phyloP scores from a whole-genome alignment of 2,329 filamentous ascomycete species.

The Fusarium sp. region DNA sequence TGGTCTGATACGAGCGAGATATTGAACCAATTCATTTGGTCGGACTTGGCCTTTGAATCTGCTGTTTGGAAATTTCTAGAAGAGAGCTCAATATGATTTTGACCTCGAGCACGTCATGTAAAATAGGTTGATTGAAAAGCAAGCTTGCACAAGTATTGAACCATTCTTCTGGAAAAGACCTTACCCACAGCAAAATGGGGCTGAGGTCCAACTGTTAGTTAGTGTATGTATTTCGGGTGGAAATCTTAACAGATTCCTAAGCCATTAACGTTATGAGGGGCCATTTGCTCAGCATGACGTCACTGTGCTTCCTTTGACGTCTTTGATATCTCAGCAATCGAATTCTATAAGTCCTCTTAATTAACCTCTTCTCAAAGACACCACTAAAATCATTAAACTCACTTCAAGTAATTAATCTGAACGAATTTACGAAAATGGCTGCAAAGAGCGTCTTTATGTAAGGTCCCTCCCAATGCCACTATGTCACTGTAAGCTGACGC shows the following conservation, averaged over 20 bases:
- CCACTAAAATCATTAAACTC: rapidly evolving
- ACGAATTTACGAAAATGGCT: background rate
- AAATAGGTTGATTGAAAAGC: too few species aligned
- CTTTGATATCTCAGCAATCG: background rate
- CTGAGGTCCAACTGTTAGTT: background rate
- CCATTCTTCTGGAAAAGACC: background rate
- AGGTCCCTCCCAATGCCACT: rapidly evolving
- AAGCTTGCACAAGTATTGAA: background rate
- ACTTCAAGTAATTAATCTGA: rapidly evolving
- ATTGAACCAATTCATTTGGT: conserved; percentile 1
- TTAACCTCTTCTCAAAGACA: rapidly evolving
- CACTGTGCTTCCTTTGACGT: conserved; percentile 5
- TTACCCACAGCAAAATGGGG: background rate
- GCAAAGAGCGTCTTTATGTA: conserved; percentile 17
- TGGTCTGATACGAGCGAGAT: background rate
- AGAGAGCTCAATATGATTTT: background rate
- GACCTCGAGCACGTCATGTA: background rate
- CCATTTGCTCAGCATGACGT: background rate
- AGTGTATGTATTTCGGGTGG: rapidly evolving
- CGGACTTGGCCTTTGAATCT: background rate
- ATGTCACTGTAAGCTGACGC: rapidly evolving
- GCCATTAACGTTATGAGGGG: background rate
- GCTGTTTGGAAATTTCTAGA: background rate
- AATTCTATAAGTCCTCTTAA: rapidly evolving
- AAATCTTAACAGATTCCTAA: background rate